Base-by-base conservation (phyloP, 768 basidiomycete genomes). In the Cyclocybe aegerita region DNA sequence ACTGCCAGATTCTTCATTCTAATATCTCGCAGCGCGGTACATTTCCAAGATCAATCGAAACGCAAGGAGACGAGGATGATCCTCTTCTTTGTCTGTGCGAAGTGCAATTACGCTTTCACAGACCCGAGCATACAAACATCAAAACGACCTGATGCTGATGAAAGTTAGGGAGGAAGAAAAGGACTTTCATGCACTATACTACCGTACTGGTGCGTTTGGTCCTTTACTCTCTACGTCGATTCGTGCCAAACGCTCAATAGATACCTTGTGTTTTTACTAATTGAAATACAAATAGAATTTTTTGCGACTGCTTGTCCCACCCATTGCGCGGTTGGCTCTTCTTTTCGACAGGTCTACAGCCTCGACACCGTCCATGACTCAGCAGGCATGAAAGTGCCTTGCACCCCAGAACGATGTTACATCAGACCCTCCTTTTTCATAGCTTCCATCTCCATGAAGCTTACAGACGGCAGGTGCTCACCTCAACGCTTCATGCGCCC, bases 31-130 rank as follows among this genome's bases (percentile, higher is more conserved):
- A 98, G 95, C 63, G 83, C 92, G 44, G 95, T 98, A 4, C 83
- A 90, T 64, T 98, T 89, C 68, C 96, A 98, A 68, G 96, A 98
- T 69, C 96, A 98, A 66, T 97, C 93, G 12, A 95, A 96, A 65
- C 86, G 96, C 48, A 93, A 92, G 60, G 93, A 96, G 65, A 98
- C 96, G 1, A 81, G 90, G 2, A 96, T 96, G 93, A 90, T 91
- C 43, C 77, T 93, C 1, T 95, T 94, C 73, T 95, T 85, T 64
- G 91, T 93, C 40, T 95, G 92, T 65, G 81, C 83, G 15, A 88
- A 88, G 59, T 93, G 90, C 66, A 85, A 86, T 57, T 74, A 88
- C 56, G 82, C 75, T 60, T 93, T 87, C 63, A 77, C 77, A 46
- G 91, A 93, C 66, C 85, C 90, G 15, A 76, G 74, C 16, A 60